phyloP scores from a whole-genome alignment of 1,284 basidiomycete genomes.

The Papiliotrema nemorosa region DNA sequence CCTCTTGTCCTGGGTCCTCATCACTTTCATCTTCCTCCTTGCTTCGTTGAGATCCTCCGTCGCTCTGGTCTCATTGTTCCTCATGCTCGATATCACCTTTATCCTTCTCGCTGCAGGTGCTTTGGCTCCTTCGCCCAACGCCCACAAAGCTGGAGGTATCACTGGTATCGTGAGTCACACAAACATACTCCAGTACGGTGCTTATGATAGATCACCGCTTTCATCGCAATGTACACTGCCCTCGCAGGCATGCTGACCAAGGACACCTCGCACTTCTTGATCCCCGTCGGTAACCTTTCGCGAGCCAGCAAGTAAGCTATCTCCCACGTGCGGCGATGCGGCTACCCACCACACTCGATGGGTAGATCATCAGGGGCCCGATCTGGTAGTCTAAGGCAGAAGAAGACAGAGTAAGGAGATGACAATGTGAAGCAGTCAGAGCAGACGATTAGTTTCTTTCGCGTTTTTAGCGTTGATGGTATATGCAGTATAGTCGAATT shows the following conservation, averaged over 20 bases:
- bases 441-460: too few species aligned
- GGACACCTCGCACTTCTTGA: conserved; percentile 52
- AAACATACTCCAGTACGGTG: background rate
- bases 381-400: too few species aligned
- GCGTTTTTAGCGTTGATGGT: too few species aligned
- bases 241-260: conserved; percentile 51
- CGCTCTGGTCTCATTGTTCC: conserved; percentile 65
- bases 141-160: conserved; percentile 65
- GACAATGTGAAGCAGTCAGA: too few species aligned
- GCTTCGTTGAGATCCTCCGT: conserved; percentile 64
- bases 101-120: conserved; percentile 48
- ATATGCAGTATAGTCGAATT: too few species aligned
- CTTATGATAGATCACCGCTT: conserved; percentile 32
- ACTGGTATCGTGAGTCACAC: conserved; percentile 55
- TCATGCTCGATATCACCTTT: conserved; percentile 62
- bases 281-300: conserved; percentile 51
- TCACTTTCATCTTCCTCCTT: conserved; percentile 49
- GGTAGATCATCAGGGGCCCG: too few species aligned
- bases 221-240: conserved; percentile 48
- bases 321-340: background rate
- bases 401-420: too few species aligned
- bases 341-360: too few species aligned
- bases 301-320: conserved; percentile 1
- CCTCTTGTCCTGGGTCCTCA: conserved; percentile 45
- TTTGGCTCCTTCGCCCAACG: conserved; percentile 28